Evolutionary conservation across 2,329 filamentous ascomycete genomes (phyloP), one percentile per base, ranked within the genome.

Genomic region (Curvularia spicifera): DNA sequence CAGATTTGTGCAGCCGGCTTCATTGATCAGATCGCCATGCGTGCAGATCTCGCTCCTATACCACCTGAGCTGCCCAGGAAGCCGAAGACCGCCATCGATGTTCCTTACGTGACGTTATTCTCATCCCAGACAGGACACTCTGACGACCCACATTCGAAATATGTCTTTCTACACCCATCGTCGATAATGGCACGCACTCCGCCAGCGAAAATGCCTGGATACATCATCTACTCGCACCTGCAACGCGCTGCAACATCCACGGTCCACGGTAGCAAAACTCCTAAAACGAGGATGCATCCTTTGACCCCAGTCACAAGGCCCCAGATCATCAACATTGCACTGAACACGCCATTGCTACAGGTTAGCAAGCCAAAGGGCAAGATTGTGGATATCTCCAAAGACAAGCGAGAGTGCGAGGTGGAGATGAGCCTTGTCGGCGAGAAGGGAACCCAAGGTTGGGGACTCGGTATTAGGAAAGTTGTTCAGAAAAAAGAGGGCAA

Each of bases 341-440:
- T 92, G 73, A 91, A 91, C 0, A 98, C 95, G 12, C 91, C 93
- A 48, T 80, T 99, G 53, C 76, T 98, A 22, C 86, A 86, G 37
- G 93, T 94, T 66, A 91, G 92, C 3, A 98, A 98, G 80, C 94
- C 95, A 0, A 88, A 97, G 72, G 95, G 95, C 67, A 93, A 95
- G 81, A 85, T 91, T 60, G 79, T 78, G 39, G 78, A 78, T 13
- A 80, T 84, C 64, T 71, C 79, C 0, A 74, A 78, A 48, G 82
- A 81, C 67, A 79, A 79, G 61, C 84, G 93, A 48, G 89, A 95
- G 77, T 93, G 90, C 68, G 96, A 91, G 86, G 90, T 96, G 2
- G 86, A 94, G 64, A 89, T 93, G 47, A 89, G 88, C 65, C 74
- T 98, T 64, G 80, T 88, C 51, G 88, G 90, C 0, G 90, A 92